Conservation (phyloP, 2,329 filamentous ascomycete genomes). For the Fusarium ambrosium region DNA sequence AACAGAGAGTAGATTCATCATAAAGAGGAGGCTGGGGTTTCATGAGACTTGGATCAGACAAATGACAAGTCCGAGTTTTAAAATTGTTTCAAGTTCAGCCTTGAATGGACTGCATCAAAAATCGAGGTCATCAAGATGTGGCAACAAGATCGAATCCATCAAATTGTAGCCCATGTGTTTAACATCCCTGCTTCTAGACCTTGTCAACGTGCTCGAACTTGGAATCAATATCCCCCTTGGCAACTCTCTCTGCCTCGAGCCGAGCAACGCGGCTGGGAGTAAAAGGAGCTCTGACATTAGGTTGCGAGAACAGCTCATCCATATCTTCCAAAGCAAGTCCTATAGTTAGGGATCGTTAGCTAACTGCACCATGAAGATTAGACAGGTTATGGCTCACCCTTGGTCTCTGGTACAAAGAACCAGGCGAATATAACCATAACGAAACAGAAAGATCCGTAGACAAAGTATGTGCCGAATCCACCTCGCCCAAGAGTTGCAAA, state of each 20-base stretch:
- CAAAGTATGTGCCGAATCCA: constrained; percentile 29
- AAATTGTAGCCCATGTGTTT: neutral
- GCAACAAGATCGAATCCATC: neutral
- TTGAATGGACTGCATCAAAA: neutral
- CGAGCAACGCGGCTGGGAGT: neutral
- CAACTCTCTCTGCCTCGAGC: neutral
- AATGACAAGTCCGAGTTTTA: neutral
- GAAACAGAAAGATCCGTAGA: constrained; percentile 26
- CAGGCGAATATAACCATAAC: constrained; percentile 12
- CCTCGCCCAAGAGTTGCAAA: constrained; percentile 16
- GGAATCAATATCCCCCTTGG: neutral
- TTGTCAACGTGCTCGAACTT: constrained; percentile 1
- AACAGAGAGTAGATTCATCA: neutral
- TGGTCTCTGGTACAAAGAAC: constrained; percentile 1
- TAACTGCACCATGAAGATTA: neutral
- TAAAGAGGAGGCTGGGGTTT: neutral
- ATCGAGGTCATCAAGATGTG: neutral
- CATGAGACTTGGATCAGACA: neutral
- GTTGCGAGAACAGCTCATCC: neutral
- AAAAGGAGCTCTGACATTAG: neutral
- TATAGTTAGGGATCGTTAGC: neutral
- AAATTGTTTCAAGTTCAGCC: neutral
- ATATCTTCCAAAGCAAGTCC: neutral
- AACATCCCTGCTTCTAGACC: neutral
- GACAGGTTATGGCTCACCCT: neutral